phyloP scores from a whole-genome alignment of 2,329 filamentous ascomycete genomes.

The Cytospora chrysosperma region DNA sequence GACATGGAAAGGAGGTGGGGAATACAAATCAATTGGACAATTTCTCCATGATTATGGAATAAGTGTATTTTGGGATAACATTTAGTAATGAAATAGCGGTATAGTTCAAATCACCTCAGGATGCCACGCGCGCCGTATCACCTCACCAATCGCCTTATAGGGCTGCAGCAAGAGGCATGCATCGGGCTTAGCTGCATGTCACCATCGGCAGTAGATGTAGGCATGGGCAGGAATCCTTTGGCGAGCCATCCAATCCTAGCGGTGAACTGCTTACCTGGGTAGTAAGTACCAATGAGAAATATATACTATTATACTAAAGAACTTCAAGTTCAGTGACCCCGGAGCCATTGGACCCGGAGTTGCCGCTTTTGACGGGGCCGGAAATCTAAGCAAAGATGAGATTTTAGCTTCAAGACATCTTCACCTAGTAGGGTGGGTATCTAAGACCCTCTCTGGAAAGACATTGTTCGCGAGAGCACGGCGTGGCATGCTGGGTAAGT shows the following conservation, averaged over 20 bases:
- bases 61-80: slow-evolving; percentile 19
- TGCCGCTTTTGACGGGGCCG: background rate
- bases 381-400: background rate
- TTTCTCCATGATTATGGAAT: slow-evolving; percentile 6
- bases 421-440: background rate
- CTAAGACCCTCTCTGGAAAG: background rate
- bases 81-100: slow-evolving; percentile 24
- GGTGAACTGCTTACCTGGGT: background rate
- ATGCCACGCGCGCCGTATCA: slow-evolving; percentile 9
- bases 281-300: background rate
- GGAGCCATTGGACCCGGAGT: background rate
- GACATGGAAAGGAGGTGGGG: background rate
- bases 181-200: background rate
- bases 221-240: background rate
- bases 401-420: background rate
- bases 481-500: background rate
- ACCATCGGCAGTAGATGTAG: background rate
- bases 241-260: background rate
- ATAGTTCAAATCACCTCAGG: slow-evolving; percentile 2
- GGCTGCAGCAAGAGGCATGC: slow-evolving; percentile 21
- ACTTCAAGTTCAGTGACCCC: too few species aligned
- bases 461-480: background rate
- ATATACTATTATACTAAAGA: too few species aligned
- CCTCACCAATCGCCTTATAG: background rate
- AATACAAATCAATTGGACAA: background rate